A percentile compares a stretch with the other conserved stretches of the same genome.
These are phyloP conservation scores for Pinus taeda DNA, from an alignment of 75 land plant species.

Conservation along the genomic window DNA sequence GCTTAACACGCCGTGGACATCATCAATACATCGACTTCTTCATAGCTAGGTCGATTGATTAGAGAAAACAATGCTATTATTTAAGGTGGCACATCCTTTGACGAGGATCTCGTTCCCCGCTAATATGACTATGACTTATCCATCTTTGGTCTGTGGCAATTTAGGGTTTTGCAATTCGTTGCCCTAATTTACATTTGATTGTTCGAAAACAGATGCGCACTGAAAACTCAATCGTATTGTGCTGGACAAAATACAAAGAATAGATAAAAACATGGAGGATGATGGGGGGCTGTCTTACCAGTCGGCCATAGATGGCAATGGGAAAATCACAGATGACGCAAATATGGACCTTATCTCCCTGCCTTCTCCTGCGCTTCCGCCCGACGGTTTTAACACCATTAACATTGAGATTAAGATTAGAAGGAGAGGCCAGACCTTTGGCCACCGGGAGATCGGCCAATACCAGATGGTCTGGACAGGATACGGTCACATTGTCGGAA, in stretches of 20 bases:
- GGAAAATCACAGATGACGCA: slow-evolving; percentile 50
- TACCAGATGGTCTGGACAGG: slow-evolving; percentile 35
- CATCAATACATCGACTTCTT: no score
- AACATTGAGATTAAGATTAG: slow-evolving; percentile 2
- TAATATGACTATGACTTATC: no score
- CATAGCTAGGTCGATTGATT: no score
- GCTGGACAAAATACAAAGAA: neutral
- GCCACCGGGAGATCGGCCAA: slow-evolving; percentile 30
- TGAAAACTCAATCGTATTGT: no score
- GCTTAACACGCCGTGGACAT: no score
- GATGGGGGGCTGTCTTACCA: slow-evolving; percentile 17
- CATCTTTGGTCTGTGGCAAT: no score
- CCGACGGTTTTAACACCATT: slow-evolving; percentile 24
- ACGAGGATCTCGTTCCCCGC: no score
- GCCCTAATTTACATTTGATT: no score
- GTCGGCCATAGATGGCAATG: slow-evolving; percentile 49
- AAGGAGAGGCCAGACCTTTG: slow-evolving; percentile 28
- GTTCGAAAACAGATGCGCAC: no score
- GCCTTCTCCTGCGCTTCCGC: slow-evolving; percentile 35
- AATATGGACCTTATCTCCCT: slow-evolving; percentile 43
- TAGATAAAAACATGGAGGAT: neutral
- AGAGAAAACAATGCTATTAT: no score
- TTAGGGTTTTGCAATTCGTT: no score
- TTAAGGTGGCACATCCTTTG: no score
- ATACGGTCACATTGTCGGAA: slow-evolving; percentile 12